These are phyloP conservation scores for Paraphoma sp. DNA, from an alignment of 2,329 filamentous ascomycete genomes.

Conservation along the genomic window DNA sequence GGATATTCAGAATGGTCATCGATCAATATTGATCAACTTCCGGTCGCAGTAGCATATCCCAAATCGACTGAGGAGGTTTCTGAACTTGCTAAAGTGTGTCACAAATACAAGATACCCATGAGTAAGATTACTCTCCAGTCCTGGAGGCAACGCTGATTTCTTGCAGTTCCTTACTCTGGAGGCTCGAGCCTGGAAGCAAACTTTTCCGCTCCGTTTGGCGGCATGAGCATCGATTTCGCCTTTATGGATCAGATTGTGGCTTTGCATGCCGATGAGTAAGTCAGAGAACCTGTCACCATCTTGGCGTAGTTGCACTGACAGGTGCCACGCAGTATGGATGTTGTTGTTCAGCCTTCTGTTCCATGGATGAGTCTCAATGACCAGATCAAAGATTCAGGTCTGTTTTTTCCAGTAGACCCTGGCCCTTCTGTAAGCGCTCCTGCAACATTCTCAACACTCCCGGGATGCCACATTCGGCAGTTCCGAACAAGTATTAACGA, in stretches of 20 bases:
- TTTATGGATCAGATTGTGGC: conserved; percentile 84
- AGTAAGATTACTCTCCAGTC: conserved; percentile 32
- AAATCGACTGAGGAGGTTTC: conserved; percentile 69
- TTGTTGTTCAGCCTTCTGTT: conserved; percentile 89
- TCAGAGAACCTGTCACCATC: not conserved
- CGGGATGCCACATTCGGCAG: conserved; percentile 19
- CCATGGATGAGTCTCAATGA: conserved; percentile 92
- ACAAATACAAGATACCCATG: conserved; percentile 81
- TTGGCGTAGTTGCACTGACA: conserved; percentile 20
- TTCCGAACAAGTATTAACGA: conserved; percentile 26
- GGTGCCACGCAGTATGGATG: conserved; percentile 68
- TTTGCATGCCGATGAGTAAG: conserved; percentile 76
- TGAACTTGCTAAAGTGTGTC: conserved; percentile 72
- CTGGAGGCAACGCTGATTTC: not conserved
- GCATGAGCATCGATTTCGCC: conserved; percentile 87
- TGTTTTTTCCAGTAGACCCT: conserved; percentile 92
- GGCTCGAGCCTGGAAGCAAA: conserved; percentile 89
- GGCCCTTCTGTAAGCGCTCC: conserved; percentile 61
- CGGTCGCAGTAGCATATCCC: conserved; percentile 71
- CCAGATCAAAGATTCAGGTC: conserved; percentile 71
- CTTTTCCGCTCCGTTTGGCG: conserved; percentile 85
- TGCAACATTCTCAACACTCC: conserved; percentile 4
- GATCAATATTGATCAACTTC: conserved; percentile 68
- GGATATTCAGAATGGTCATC: conserved; percentile 76
- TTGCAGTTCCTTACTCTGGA: conserved; percentile 77